Conservation (phyloP, 345 rosid genomes). For the Toxicodendron radicans region DNA sequence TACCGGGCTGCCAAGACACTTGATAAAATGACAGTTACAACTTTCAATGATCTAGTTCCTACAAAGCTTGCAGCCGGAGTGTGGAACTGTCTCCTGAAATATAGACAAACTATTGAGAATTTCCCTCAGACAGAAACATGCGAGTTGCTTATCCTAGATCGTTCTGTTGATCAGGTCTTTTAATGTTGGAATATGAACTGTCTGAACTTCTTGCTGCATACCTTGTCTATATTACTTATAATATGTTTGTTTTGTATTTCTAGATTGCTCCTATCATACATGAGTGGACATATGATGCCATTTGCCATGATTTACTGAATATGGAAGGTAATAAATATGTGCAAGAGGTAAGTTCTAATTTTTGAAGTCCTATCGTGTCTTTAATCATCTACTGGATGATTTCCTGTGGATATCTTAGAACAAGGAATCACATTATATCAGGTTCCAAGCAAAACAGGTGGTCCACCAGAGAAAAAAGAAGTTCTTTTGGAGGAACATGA, state of each 20-base stretch:
- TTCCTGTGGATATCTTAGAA: constrained; percentile 32
- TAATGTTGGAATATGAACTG: constrained; percentile 19
- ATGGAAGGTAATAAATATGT: constrained; percentile 97
- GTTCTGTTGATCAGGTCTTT: constrained; percentile 94
- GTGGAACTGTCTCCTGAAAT: constrained; percentile 84
- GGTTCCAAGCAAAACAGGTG: constrained; percentile 82
- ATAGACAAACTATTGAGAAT: constrained; percentile 69
- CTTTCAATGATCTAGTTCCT: constrained; percentile 81
- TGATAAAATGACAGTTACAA: constrained; percentile 88
- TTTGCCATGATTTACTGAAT: constrained; percentile 91
- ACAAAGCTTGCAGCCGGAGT: constrained; percentile 98
- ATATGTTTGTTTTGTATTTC: constrained; percentile 28
- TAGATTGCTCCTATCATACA: constrained; percentile 98
- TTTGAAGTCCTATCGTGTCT: constrained; percentile 19
- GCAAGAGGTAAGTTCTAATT: constrained; percentile 66
- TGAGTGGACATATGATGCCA: constrained; percentile 99
- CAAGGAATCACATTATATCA: constrained; percentile 37
- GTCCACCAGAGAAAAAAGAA: constrained; percentile 86
- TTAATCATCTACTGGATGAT: constrained; percentile 24
- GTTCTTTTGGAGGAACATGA: constrained; percentile 98
- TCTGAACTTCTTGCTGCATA: constrained; percentile 6
- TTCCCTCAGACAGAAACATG: constrained; percentile 95
- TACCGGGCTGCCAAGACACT: constrained; percentile 95
- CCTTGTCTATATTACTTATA: constrained; percentile 11
- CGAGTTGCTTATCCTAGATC: constrained; percentile 90